Conservation (phyloP, 768 basidiomycete genomes). For the Lentinus tigrinus region DNA sequence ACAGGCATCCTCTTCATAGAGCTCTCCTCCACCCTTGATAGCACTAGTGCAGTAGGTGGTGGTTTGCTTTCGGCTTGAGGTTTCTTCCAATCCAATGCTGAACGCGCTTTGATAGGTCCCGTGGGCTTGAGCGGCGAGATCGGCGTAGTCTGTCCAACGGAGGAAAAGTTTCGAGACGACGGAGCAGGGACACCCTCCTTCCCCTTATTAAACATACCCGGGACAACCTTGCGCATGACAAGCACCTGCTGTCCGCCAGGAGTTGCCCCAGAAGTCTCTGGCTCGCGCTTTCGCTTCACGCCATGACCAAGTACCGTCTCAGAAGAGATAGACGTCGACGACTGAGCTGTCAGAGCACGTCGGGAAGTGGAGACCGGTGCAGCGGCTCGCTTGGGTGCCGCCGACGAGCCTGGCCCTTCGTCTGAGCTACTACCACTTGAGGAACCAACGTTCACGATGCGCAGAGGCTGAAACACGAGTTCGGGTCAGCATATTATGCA, state of each 20-base stretch:
- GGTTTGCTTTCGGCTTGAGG: conserved; percentile 13
- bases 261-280: conserved; percentile 21
- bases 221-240: conserved; percentile 36
- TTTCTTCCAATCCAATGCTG: conserved; percentile 36
- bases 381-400: neutral
- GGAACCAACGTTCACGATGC: conserved; percentile 9
- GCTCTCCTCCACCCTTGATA: neutral
- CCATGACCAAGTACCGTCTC: neutral
- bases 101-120: conserved; percentile 38
- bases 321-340: neutral
- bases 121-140: conserved; percentile 8
- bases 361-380: neutral
- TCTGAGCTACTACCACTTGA: conserved; percentile 18
- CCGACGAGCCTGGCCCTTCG: conserved; percentile 2
- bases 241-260: conserved; percentile 29
- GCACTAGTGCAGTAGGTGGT: neutral
- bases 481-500: neutral
- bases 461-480: conserved; percentile 7
- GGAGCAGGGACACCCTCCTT: neutral
- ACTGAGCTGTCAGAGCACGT: neutral
- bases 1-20: neutral
- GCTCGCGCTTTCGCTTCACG: conserved; percentile 33
- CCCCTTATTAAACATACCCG: conserved; percentile 31
- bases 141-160: neutral
- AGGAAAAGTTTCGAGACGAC: neutral